Percentiles rank a stretch among this genome's conserved stretches.
Evolutionary conservation across 371 early-diverging fungal species (phyloP).

Genomic region (Mucor lusitanicus): DNA sequence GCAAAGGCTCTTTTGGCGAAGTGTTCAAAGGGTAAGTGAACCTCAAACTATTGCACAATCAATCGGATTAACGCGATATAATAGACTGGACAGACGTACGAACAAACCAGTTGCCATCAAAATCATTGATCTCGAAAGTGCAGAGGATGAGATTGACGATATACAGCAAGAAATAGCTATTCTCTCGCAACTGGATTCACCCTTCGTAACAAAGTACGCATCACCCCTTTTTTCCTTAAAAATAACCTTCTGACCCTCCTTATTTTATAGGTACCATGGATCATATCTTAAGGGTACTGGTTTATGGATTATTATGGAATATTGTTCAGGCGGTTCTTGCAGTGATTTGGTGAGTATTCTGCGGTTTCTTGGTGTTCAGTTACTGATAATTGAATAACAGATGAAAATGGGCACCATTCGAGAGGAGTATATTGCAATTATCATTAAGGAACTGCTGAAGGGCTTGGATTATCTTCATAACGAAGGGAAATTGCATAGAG

Average conservation of each 20-base stretch:
- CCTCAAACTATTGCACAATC: background rate
- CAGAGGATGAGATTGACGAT: slow-evolving; percentile 98
- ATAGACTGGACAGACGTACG: slow-evolving; percentile 74
- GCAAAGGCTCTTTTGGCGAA: slow-evolving; percentile 91
- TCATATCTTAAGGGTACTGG: slow-evolving; percentile 81
- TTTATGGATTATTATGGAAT: slow-evolving; percentile 96
- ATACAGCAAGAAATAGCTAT: slow-evolving; percentile 97
- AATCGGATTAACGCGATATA: slow-evolving; percentile 8
- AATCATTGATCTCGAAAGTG: slow-evolving; percentile 89
- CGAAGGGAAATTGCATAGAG: slow-evolving; percentile 94
- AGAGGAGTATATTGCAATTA: slow-evolving; percentile 91
- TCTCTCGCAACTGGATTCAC: slow-evolving; percentile 91
- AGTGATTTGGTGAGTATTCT: slow-evolving; percentile 69
- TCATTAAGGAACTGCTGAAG: slow-evolving; percentile 85
- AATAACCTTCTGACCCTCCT: slow-evolving; percentile 8
- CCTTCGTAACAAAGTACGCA: slow-evolving; percentile 83
- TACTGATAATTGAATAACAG: slow-evolving; percentile 26
- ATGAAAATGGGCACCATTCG: slow-evolving; percentile 83
- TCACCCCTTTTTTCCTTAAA: slow-evolving; percentile 4
- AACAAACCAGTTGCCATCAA: slow-evolving; percentile 90
- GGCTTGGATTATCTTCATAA: slow-evolving; percentile 95
- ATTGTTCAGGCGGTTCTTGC: slow-evolving; percentile 89
- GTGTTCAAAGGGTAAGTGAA: slow-evolving; percentile 83
- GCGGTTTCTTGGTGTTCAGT: too few species aligned
- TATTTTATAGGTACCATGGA: slow-evolving; percentile 68